A percentile compares a stretch with the other conserved stretches of the same genome.
These are phyloP conservation scores for Suillus alpinus DNA, from an alignment of 768 basidiomycete species.

Conservation along the genomic window DNA sequence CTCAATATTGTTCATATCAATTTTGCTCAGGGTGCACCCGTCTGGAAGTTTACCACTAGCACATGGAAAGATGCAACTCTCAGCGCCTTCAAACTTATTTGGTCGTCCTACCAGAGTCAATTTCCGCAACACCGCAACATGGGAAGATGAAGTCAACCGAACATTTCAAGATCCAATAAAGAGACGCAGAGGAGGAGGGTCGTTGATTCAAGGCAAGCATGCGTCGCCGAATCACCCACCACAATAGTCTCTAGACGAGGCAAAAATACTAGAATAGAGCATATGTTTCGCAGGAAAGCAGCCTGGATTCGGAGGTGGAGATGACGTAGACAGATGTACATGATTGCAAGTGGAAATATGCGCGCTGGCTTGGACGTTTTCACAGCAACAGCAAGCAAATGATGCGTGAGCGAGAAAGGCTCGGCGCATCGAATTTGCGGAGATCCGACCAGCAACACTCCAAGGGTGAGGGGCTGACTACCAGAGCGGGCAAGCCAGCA, in stretches of 20 bases:
- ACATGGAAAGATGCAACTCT: neutral
- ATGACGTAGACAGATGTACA: neutral
- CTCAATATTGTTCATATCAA: neutral
- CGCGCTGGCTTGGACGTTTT: neutral
- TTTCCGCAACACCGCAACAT: neutral
- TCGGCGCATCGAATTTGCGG: neutral
- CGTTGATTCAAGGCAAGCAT: neutral
- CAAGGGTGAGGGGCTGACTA: neutral
- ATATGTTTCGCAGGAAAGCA: neutral
- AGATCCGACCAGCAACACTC: no score
- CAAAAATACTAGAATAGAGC: no score
- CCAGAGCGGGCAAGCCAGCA: neutral
- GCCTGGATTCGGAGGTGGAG: neutral
- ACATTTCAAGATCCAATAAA: neutral
- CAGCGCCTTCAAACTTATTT: neutral
- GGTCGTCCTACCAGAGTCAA: neutral
- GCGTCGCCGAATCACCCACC: neutral
- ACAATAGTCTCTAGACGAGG: neutral
- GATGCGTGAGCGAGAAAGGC: neutral
- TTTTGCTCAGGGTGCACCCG: neutral
- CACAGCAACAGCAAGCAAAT: neutral
- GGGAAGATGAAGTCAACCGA: neutral
- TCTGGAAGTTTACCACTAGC: neutral
- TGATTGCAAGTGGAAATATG: neutral
- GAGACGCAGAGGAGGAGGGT: neutral